Base-by-base conservation (phyloP, 2,329 filamentous ascomycete genomes). In the Clarireedia hainanense region DNA sequence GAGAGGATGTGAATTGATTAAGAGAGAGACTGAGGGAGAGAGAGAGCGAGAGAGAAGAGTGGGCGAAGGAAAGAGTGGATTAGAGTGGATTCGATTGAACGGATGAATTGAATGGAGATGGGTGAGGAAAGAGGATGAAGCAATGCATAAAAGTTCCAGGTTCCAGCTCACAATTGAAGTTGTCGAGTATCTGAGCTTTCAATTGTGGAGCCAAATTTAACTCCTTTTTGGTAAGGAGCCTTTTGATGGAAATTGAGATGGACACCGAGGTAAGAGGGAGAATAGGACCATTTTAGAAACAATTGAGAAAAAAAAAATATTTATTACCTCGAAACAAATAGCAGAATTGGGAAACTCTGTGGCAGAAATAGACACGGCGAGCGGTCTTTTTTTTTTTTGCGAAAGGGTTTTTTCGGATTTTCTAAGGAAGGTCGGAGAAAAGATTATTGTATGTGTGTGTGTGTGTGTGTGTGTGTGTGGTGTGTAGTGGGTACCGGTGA, bases 181-280 rank as follows among this genome's bases (percentile, higher is more conserved):
- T 50, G 23, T 54, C 52, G 52, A 54, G 52, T 54, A 49, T 48
- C 43, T 53, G 46, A 43, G 34, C 51, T 48, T 49, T 49, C 52
- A 49, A 54, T 49, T 54, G 52, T 54, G 52, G 45, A 54, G 45
- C 42, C 52, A 54, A 54, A 54, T 54, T 54, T 54, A 54, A 54
- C 45, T 42, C 45, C 45, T 54, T 48, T 49, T 42, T 6, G 9
- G 15, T 2, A 42, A 42, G 39, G 20, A 17, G 17, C 7, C 7
- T 46, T 24, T 5, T 9, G 6, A 27, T 27, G 15, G 45, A 49
- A 27, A 49, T 54, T 34, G 52, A 49, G 45, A 54, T 53, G 30
- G 43, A 26, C 51, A 23, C 46, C 34, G 20, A 46, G 23, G 20
- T 23, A 23, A 23, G 17, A 23, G 20, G 20, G 20, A 46, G 12